phyloP scores from a whole-genome alignment of 1,139 yeast genomes.

The Pichia kudriavzevii region DNA sequence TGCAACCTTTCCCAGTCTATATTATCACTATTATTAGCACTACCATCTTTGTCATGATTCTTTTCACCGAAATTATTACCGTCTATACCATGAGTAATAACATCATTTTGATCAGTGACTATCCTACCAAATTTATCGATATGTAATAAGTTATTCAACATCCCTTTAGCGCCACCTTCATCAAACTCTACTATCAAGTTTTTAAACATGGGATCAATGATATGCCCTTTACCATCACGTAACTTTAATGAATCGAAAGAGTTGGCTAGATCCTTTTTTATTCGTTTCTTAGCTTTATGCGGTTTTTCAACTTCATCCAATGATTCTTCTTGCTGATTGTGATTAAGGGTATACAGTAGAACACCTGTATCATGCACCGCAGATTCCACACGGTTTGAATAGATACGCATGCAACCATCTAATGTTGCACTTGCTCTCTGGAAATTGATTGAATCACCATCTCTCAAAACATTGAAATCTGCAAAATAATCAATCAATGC shows the following conservation, averaged over 20 bases:
- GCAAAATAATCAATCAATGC: slow-evolving; percentile 64
- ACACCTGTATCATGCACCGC: slow-evolving; percentile 89
- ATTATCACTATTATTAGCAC: too few relatives aligned
- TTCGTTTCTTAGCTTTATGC: slow-evolving; percentile 19
- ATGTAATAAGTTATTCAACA: slow-evolving; percentile 43
- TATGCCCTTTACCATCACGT: slow-evolving; percentile 46
- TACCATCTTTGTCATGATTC: background rate
- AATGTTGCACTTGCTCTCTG: slow-evolving; percentile 74
- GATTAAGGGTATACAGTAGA: slow-evolving; percentile 60
- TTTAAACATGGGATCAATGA: slow-evolving; percentile 51
- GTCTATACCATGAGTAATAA: slow-evolving; percentile 5
- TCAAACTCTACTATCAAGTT: slow-evolving; percentile 52
- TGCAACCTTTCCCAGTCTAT: too few relatives aligned
- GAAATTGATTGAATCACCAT: slow-evolving; percentile 60
- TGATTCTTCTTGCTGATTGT: slow-evolving; percentile 21
- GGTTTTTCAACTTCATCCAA: slow-evolving; percentile 18
- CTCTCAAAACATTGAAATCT: slow-evolving; percentile 52
- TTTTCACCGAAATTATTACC: background rate
- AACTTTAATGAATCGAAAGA: slow-evolving; percentile 37
- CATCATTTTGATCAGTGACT: too few relatives aligned
- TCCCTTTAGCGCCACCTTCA: slow-evolving; percentile 55
- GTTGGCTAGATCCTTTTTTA: slow-evolving; percentile 31
- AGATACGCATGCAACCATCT: slow-evolving; percentile 82
- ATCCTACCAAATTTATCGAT: too few relatives aligned
- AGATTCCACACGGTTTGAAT: slow-evolving; percentile 81